Conservation (phyloP, 768 basidiomycete species). For the Phaeotremella skinneri region DNA sequence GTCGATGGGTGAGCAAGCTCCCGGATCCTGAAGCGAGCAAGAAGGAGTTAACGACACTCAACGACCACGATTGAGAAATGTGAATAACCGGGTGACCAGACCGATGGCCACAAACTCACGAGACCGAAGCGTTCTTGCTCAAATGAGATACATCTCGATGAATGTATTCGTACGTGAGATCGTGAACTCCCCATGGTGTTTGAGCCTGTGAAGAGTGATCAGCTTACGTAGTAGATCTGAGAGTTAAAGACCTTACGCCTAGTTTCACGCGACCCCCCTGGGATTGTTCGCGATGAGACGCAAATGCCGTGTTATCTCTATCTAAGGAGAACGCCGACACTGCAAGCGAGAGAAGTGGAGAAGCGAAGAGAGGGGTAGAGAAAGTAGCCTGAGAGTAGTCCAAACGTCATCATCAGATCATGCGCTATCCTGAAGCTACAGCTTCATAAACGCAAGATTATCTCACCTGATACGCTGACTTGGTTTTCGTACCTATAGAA, state of each 20-base stretch:
- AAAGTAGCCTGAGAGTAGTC: constrained; percentile 42
- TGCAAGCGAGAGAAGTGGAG: constrained; percentile 68
- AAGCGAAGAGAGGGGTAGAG: constrained; percentile 52
- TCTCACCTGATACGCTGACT: constrained; percentile 72
- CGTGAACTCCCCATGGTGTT: constrained; percentile 58
- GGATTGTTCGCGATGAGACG: constrained; percentile 52
- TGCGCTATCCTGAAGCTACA: no score
- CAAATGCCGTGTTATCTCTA: constrained; percentile 74
- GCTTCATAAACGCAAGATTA: no score
- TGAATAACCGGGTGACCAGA: constrained; percentile 12
- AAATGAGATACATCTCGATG: constrained; percentile 72
- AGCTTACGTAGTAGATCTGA: no score
- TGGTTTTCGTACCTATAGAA: constrained; percentile 82
- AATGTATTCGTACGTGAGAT: constrained; percentile 79
- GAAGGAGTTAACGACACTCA: no score
- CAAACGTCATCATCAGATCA: not conserved
- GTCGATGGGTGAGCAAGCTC: constrained; percentile 73
- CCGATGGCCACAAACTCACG: constrained; percentile 55
- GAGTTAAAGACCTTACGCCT: no score
- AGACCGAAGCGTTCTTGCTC: constrained; percentile 72
- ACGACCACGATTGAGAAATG: not conserved
- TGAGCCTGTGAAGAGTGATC: constrained; percentile 23
- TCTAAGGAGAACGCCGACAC: constrained; percentile 70
- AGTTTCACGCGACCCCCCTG: constrained; percentile 62
- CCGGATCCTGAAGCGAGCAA: constrained; percentile 65